A percentile compares a stretch with the other conserved stretches of the same genome.
These are phyloP conservation scores for Ceratocystis smalleyi DNA, from an alignment of 2,329 filamentous ascomycete species.

Conservation along the genomic window DNA sequence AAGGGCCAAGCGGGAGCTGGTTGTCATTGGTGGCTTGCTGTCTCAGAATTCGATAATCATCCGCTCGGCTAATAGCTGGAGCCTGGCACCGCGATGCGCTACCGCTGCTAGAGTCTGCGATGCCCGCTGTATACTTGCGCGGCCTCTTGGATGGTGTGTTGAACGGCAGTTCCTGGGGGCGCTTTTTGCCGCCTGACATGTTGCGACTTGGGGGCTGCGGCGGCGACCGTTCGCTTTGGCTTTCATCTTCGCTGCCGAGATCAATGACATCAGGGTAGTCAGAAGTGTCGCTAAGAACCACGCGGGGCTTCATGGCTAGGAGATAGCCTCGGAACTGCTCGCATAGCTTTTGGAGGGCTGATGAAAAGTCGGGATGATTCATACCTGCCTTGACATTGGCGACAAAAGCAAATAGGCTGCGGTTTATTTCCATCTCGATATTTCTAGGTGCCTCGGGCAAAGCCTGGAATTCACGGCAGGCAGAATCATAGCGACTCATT, in stretches of 20 bases:
- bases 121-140: conserved; percentile 19
- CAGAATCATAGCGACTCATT: conserved; percentile 31
- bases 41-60: background rate
- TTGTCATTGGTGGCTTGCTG: background rate
- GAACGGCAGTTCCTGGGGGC: conserved; percentile 19
- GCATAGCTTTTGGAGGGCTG: conserved; percentile 32
- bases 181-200: conserved; percentile 3
- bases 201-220: conserved; percentile 17
- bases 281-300: conserved; percentile 28
- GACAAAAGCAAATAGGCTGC: conserved; percentile 43
- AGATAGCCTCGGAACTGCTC: conserved; percentile 36
- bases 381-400: conserved; percentile 38
- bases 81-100: background rate
- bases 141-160: conserved; percentile 26
- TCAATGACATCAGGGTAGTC: conserved; percentile 25
- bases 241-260: conserved; percentile 28
- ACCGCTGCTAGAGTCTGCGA: conserved; percentile 1
- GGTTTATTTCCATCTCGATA: conserved; percentile 48
- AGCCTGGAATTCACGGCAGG: conserved; percentile 38
- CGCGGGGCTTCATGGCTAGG: conserved; percentile 32
- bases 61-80: background rate
- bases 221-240: conserved; percentile 20
- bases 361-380: conserved; percentile 33
- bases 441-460: conserved; percentile 56
- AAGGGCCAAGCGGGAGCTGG: conserved; percentile 21